Evolutionary conservation across 2,329 filamentous ascomycete genomes (phyloP).

Genomic region (Erysiphe pulchra): DNA sequence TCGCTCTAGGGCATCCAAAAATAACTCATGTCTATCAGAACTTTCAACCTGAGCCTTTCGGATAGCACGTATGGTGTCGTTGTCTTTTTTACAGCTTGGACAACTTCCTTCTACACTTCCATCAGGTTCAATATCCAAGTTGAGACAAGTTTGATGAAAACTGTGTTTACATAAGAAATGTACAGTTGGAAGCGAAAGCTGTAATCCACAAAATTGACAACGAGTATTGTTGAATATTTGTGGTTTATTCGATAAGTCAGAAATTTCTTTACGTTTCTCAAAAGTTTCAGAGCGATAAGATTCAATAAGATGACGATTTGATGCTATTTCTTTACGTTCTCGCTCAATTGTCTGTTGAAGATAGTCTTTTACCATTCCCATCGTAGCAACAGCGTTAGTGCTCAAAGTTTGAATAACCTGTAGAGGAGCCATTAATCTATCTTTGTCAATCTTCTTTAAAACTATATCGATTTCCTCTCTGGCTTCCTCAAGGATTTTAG

Average conservation of each 20-base stretch:
- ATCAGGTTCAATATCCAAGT: slow-evolving; percentile 20
- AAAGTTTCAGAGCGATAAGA: slow-evolving; percentile 70
- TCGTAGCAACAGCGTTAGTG: slow-evolving; percentile 61
- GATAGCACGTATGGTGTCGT: slow-evolving; percentile 73
- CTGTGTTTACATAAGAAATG: slow-evolving; percentile 95
- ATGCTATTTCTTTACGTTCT: slow-evolving; percentile 61
- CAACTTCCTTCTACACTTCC: slow-evolving; percentile 49
- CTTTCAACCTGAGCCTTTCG: slow-evolving; percentile 67
- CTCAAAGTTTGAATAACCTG: slow-evolving; percentile 87
- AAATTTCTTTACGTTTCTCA: slow-evolving; percentile 52
- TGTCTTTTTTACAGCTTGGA: slow-evolving; percentile 59
- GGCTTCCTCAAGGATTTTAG: slow-evolving; percentile 58
- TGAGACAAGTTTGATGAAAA: slow-evolving; percentile 80
- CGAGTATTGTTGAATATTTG: slow-evolving; percentile 75
- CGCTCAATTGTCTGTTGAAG: slow-evolving; percentile 69
- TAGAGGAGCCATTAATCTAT: slow-evolving; percentile 79
- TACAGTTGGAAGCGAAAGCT: slow-evolving; percentile 66
- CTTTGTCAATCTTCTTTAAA: slow-evolving; percentile 64
- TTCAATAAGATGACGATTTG: slow-evolving; percentile 56
- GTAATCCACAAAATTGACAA: slow-evolving; percentile 50
- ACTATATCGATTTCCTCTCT: slow-evolving; percentile 64
- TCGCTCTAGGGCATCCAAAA: slow-evolving; percentile 51
- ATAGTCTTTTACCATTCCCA: slow-evolving; percentile 93
- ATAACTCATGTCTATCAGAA: slow-evolving; percentile 68
- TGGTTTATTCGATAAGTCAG: slow-evolving; percentile 52